These are phyloP conservation scores for Globisporangium carolinianum DNA, from an alignment of 352 stramenopile species.

Conservation along the genomic window DNA sequence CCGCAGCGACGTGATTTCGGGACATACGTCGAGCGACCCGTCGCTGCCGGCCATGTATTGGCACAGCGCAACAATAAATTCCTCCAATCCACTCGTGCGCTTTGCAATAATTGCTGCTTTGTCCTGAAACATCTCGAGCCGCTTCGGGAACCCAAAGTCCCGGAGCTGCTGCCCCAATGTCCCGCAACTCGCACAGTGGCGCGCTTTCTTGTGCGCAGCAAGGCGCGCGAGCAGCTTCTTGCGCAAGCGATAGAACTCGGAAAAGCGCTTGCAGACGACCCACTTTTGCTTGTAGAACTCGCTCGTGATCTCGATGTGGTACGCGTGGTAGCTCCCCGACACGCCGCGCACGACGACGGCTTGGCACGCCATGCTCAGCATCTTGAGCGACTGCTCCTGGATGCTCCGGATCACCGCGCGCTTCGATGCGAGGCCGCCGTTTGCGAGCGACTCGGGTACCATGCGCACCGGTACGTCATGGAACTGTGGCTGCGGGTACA, in stretches of 20 bases:
- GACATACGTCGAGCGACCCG: slow-evolving; percentile 44
- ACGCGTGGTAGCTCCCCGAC: slow-evolving; percentile 77
- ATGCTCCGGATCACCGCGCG: slow-evolving; percentile 62
- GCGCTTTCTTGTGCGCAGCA: slow-evolving; percentile 46
- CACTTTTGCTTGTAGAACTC: slow-evolving; percentile 88
- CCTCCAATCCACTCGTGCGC: slow-evolving; percentile 62
- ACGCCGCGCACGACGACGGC: slow-evolving; percentile 70
- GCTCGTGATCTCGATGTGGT: slow-evolving; percentile 82
- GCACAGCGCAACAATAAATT: slow-evolving; percentile 71
- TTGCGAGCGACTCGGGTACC: slow-evolving; percentile 27
- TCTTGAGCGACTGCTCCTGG: slow-evolving; percentile 74
- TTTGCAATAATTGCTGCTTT: slow-evolving; percentile 42
- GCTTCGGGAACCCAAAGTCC: slow-evolving; percentile 63
- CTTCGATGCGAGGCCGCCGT: slow-evolving; percentile 47
- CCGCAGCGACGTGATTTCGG: slow-evolving; percentile 55
- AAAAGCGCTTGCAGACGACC: slow-evolving; percentile 86
- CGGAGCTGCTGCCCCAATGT: slow-evolving; percentile 52
- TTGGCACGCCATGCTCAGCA: slow-evolving; percentile 59
- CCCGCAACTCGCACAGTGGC: slow-evolving; percentile 43
- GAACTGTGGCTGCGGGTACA: slow-evolving; percentile 23
- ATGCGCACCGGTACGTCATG: slow-evolving; percentile 52
- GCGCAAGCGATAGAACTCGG: slow-evolving; percentile 77
- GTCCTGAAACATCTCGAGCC: slow-evolving; percentile 75
- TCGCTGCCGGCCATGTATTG: slow-evolving; percentile 47
- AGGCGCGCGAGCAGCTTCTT: slow-evolving; percentile 64